Conservation (phyloP, 305 asterid genomes). For the Fraxinus sp. region DNA sequence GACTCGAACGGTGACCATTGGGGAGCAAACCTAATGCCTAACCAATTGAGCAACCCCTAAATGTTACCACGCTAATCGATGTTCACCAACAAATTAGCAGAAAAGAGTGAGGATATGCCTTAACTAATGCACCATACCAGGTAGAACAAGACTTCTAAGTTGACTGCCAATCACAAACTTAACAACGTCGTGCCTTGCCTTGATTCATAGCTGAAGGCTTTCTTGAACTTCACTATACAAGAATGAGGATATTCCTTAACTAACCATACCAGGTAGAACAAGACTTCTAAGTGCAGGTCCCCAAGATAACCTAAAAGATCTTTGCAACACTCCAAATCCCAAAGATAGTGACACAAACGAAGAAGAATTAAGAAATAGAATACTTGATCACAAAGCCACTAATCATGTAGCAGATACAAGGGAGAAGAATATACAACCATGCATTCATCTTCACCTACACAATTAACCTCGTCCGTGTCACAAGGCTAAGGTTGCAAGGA, state of each 20-base stretch:
- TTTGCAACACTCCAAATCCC: neutral
- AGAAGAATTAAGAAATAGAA: neutral
- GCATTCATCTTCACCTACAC: neutral
- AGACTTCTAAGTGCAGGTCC: neutral
- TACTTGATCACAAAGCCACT: neutral
- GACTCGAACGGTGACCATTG: too few species aligned
- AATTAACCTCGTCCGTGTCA: neutral
- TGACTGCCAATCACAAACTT: neutral
- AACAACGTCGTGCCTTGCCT: neutral
- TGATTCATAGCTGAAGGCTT: neutral
- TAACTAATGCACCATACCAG: neutral
- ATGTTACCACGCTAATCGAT: neutral
- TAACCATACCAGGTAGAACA: neutral
- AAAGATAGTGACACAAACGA: neutral
- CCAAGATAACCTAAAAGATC: neutral
- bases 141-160: neutral
- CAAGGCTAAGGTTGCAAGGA: neutral
- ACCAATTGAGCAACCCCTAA: too few species aligned
- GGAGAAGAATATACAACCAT: neutral
- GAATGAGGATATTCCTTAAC: neutral
- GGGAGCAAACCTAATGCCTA: too few species aligned
- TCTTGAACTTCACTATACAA: neutral
- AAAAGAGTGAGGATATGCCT: conserved; percentile 6
- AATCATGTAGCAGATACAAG: neutral
- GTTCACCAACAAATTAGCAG: neutral